Evolutionary conservation across 176 grass and related monocot species (phyloP).

Genomic region (Rhynchospora pubera): DNA sequence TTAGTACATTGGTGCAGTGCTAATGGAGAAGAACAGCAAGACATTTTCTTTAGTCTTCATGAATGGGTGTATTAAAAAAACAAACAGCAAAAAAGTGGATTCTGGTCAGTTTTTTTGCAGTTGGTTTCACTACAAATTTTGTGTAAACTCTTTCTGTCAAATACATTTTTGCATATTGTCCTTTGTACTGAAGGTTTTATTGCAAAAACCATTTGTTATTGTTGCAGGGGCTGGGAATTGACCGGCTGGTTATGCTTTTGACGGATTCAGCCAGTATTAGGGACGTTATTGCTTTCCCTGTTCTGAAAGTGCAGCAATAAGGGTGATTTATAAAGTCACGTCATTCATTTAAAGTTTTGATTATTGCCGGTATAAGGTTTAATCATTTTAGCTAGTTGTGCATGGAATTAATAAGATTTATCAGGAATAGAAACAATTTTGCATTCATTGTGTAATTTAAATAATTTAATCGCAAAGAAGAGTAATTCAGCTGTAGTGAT

Average conservation of each 20-base stretch:
- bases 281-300: conserved; percentile 91
- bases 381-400: neutral
- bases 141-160: neutral
- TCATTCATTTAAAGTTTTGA: neutral
- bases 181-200: neutral
- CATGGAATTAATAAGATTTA: neutral
- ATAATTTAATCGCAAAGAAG: neutral
- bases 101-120: neutral
- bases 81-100: neutral
- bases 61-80: neutral
- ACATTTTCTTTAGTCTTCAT: neutral
- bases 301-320: conserved; percentile 84
- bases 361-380: neutral
- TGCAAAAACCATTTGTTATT: neutral
- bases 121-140: neutral
- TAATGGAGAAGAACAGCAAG: neutral
- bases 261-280: conserved; percentile 84
- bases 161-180: neutral
- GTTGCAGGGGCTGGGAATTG: conserved; percentile 72
- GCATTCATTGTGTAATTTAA: neutral
- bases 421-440: neutral
- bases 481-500: neutral
- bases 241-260: conserved; percentile 89
- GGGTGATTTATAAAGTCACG: neutral
- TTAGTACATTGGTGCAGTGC: neutral